Evolutionary conservation across 495 filamentous ascomycete species (phyloP).

Genomic region (Hyaloscypha finlandica): DNA sequence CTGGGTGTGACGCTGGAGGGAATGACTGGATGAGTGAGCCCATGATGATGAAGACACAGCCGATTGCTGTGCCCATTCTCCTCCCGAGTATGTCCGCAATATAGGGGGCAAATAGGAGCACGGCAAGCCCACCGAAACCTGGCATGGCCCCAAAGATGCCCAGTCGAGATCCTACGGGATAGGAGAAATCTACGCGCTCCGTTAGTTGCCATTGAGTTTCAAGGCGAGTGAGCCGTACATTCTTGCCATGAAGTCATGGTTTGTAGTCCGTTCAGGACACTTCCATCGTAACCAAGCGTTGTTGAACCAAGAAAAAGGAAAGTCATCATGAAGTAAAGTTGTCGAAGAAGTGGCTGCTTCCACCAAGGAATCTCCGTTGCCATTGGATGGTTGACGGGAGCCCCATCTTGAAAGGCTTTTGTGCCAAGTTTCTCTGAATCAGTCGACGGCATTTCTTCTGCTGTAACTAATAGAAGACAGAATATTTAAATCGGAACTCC

Average conservation of each 20-base stretch:
- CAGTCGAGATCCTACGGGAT: slow-evolving; percentile 33
- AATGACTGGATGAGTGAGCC: slow-evolving; percentile 44
- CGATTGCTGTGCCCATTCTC: slow-evolving; percentile 47
- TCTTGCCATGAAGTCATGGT: slow-evolving; percentile 38
- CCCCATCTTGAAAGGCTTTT: too few relatives aligned
- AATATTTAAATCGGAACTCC: too few relatives aligned
- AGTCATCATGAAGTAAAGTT: slow-evolving; percentile 40
- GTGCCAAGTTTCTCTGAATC: background rate
- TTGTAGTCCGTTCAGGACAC: slow-evolving; percentile 40
- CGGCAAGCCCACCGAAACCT: slow-evolving; percentile 34
- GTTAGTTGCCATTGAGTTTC: background rate
- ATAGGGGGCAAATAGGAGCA: slow-evolving; percentile 43
- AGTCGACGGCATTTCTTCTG: too few relatives aligned
- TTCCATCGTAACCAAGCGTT: slow-evolving; percentile 40
- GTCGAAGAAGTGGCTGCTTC: slow-evolving; percentile 36
- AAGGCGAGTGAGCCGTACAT: slow-evolving; percentile 24
- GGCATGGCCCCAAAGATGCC: slow-evolving; percentile 35
- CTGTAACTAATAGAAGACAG: too few relatives aligned
- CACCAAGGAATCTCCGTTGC: slow-evolving; percentile 34
- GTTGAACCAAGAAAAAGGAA: slow-evolving; percentile 38
- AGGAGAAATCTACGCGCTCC: slow-evolving; percentile 29
- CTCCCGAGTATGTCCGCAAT: slow-evolving; percentile 48
- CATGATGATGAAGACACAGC: slow-evolving; percentile 52
- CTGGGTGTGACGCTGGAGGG: slow-evolving; percentile 37
- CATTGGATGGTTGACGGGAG: background rate